Evolutionary conservation across 2,329 filamentous ascomycete species (phyloP), one percentile per base, ranked within the genome.

Genomic region (Sporothrix brasiliensis): DNA sequence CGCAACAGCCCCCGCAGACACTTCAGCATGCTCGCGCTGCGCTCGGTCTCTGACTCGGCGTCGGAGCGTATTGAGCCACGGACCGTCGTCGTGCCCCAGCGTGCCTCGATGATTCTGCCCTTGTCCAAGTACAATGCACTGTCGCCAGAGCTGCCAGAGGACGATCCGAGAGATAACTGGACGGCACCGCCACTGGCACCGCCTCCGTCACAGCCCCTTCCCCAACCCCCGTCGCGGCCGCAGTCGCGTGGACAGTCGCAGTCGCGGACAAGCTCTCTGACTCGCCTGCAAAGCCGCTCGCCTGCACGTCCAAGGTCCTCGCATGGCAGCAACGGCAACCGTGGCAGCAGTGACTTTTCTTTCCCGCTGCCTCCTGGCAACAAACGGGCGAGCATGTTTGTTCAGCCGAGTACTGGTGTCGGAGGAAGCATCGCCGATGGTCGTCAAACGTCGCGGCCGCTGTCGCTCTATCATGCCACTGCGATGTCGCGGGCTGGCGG

Each of bases 351-450:
- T 24, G 52, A 24, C 19, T 41, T 66, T 21, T 4, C 63, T 9
- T 4, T 24, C 24, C 54, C 49, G 58, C 71, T 67, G 39, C 30
- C 56, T 7, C 19, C 13, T 9, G 34, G 70, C 61, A 70, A 77
- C 47, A 76, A 75, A 69, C 73, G 75, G 24, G 69, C 75, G 24
- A 77, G 75, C 69, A 75, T 76, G 60, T 75, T 75, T 54, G 70
- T 76, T 73, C 53, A 71, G 72, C 27, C 72, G 68, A 68, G 69
- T 21, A 39, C 27, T 24, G 19, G 5, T 50, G 49, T 21, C 19
- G 56, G n/a, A 34, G 41, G 14, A 47, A 16, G 16, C 13, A 6
- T n/a, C 16, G 27, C 47, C 11, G 7, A 24, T 11, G 50, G 49
- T 2, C 19, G 30, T 34, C 13, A 41, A 9, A 47, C 54, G 41